These are phyloP conservation scores for Colletotrichum falcatum DNA, from an alignment of 2,329 filamentous ascomycete genomes.

Conservation along the genomic window DNA sequence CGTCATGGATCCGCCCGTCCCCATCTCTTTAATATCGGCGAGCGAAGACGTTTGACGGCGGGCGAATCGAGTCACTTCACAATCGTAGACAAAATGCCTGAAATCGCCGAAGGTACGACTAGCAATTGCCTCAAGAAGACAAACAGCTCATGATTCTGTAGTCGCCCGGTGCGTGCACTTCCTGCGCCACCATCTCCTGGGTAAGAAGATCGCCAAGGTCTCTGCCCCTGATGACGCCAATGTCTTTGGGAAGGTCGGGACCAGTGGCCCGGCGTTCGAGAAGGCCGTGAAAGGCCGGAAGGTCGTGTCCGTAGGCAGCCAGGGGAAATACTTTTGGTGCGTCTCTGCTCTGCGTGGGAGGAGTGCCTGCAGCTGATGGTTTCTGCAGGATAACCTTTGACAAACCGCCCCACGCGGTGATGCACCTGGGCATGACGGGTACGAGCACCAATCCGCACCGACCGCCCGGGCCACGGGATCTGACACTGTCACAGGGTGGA, in stretches of 20 bases:
- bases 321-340: conserved; percentile 97
- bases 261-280: conserved; percentile 79
- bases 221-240: conserved; percentile 82
- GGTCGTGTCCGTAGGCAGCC: conserved; percentile 77
- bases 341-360: conserved; percentile 14
- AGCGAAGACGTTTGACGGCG: neutral
- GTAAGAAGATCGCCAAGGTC: conserved; percentile 79
- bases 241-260: conserved; percentile 92
- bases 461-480: neutral
- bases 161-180: conserved; percentile 90
- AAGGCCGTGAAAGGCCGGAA: conserved; percentile 80
- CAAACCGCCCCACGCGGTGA: conserved; percentile 84
- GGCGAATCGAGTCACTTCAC: neutral
- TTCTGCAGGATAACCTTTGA: conserved; percentile 65
- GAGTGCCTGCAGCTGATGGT: neutral
- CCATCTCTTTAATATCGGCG: neutral
- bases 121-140: neutral
- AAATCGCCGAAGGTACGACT: conserved; percentile 69
- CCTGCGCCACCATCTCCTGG: conserved; percentile 84
- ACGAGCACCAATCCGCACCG: conserved; percentile 14
- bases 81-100: conserved; percentile 62
- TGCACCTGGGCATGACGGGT: conserved; percentile 85
- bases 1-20: conserved; percentile 13
- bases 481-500: conserved; percentile 71
- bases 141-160: conserved; percentile 46